Evolutionary conservation across 2,329 filamentous ascomycete species (phyloP).

Genomic region (Aschersonia sp.): DNA sequence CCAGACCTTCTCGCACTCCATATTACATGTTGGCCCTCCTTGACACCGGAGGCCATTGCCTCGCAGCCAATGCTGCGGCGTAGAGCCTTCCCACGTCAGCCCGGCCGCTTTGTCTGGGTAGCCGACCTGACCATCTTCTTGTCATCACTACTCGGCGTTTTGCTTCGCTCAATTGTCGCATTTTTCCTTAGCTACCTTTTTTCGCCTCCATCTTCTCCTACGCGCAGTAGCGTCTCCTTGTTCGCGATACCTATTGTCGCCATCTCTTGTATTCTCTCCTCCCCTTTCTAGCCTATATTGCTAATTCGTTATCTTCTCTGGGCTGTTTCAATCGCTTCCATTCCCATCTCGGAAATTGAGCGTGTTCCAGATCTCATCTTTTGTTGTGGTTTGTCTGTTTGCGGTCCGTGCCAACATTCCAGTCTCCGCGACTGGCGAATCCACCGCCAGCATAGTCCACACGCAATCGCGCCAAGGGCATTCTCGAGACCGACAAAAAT

Average conservation of each 20-base stretch:
- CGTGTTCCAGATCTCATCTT: background rate
- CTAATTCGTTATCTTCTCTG: background rate
- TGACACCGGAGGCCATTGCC: no score
- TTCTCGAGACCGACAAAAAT: background rate
- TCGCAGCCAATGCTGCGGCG: no score
- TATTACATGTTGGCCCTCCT: no score
- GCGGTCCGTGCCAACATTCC: constrained; percentile 7
- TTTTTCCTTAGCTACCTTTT: background rate
- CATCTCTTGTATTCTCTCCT: constrained; percentile 1
- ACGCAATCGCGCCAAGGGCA: background rate
- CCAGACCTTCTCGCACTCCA: no score
- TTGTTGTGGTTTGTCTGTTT: constrained; percentile 4
- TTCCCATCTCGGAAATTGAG: background rate
- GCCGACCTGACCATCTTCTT: background rate
- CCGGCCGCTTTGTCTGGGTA: background rate
- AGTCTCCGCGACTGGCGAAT: constrained; percentile 3
- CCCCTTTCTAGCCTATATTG: constrained; percentile 11
- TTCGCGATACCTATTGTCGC: background rate
- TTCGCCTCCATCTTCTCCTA: background rate
- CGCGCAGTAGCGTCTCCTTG: background rate
- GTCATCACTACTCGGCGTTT: background rate
- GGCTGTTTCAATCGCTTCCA: background rate
- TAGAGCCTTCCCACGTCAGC: no score
- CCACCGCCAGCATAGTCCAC: background rate
- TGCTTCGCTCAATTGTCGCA: background rate